Conservation (phyloP, 805 yeast genomes). For the Zygotorulaspora chibaensis region DNA sequence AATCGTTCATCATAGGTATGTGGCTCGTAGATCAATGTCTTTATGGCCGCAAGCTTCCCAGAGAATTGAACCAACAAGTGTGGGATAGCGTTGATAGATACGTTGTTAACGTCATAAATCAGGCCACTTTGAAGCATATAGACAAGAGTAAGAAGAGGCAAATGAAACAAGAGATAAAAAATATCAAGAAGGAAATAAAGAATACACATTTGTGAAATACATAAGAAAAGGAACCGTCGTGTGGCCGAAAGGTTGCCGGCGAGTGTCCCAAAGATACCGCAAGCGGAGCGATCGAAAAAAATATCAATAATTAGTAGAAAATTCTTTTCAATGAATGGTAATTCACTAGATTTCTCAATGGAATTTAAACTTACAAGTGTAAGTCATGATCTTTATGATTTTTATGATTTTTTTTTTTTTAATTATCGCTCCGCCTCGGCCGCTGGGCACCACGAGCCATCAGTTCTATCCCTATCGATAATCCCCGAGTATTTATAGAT, state of each 20-base stretch:
- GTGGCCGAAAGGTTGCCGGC: not conserved
- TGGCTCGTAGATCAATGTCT: slow-evolving; percentile 96
- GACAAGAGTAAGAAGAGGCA: slow-evolving; percentile 22
- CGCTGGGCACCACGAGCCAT: slow-evolving; percentile 7
- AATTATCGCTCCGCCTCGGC: not conserved
- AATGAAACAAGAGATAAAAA: slow-evolving; percentile 27
- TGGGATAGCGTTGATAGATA: slow-evolving; percentile 70
- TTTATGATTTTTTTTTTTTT: not conserved
- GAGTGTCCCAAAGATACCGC: not conserved
- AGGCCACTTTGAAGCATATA: slow-evolving; percentile 11
- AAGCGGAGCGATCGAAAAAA: no score
- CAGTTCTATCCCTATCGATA: slow-evolving; percentile 7
- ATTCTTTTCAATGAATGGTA: no score
- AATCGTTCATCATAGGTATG: slow-evolving; percentile 91
- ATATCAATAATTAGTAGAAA: no score
- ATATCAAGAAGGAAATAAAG: slow-evolving; percentile 30
- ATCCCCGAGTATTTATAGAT: slow-evolving; percentile 1
- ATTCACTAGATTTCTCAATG: not conserved
- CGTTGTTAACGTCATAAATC: slow-evolving; percentile 17
- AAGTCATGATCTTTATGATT: not conserved
- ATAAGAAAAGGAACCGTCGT: not conserved
- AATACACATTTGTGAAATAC: slow-evolving; percentile 19
- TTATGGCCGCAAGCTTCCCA: slow-evolving; percentile 88
- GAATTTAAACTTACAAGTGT: no score
- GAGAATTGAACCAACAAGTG: slow-evolving; percentile 55